A percentile compares a stretch with the other conserved stretches of the same genome.
These are phyloP conservation scores for Xylaria sp. DNA, from an alignment of 2,329 filamentous ascomycete genomes.

Conservation along the genomic window DNA sequence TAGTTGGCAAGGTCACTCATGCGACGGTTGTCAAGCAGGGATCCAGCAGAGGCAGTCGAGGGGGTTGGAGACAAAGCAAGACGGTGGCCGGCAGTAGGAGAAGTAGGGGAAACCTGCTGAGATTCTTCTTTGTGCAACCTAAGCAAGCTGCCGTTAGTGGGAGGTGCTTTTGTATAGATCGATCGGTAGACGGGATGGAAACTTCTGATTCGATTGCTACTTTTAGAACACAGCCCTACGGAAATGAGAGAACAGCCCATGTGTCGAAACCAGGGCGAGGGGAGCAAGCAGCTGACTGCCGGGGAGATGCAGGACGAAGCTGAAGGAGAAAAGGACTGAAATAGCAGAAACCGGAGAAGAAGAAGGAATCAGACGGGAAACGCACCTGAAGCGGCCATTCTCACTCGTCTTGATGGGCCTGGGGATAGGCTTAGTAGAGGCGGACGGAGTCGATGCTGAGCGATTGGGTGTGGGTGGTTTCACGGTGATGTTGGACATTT, in stretches of 20 bases:
- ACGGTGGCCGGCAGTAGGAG: slow-evolving; percentile 38
- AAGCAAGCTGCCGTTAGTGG: slow-evolving; percentile 31
- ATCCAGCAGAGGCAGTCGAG: slow-evolving; percentile 41
- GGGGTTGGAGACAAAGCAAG: slow-evolving; percentile 39
- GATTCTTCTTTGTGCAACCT: slow-evolving; percentile 36
- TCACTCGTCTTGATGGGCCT: slow-evolving; percentile 54
- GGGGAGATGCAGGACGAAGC: background rate
- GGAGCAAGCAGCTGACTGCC: background rate
- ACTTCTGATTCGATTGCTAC: background rate
- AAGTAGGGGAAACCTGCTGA: slow-evolving; percentile 48
- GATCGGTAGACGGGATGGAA: background rate
- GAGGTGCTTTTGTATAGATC: slow-evolving; percentile 3
- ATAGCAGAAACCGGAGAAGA: background rate
- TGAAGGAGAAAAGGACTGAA: background rate
- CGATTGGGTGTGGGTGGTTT: slow-evolving; percentile 40
- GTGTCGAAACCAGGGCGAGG: background rate
- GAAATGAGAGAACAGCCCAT: background rate
- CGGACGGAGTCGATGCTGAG: slow-evolving; percentile 30
- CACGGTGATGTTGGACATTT: slow-evolving; percentile 60
- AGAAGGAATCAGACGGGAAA: slow-evolving; percentile 15
- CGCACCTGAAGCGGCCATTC: slow-evolving; percentile 43
- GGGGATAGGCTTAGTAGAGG: slow-evolving; percentile 35
- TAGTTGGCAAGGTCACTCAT: slow-evolving; percentile 62
- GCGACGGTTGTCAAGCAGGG: slow-evolving; percentile 52
- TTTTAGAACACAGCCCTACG: background rate